Conservation (phyloP, 1,284 basidiomycete genomes). For the Meira nashicola region DNA sequence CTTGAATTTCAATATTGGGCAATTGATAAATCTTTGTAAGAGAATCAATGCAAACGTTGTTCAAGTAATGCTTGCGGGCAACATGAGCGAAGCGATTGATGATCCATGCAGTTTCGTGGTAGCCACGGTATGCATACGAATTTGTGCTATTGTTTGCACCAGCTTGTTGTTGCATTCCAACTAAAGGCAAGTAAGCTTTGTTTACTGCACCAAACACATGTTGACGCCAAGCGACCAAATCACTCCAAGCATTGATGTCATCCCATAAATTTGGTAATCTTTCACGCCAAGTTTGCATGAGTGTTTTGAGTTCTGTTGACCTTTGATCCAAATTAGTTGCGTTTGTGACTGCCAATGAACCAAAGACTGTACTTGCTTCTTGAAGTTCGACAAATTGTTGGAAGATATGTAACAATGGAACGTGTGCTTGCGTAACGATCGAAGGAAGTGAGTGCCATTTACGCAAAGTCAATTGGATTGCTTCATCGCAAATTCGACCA, state of each 20-base stretch:
- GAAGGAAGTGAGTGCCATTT: conserved; percentile 91
- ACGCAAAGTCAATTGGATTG: conserved; percentile 89
- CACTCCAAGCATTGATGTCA: conserved; percentile 98
- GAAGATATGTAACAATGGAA: conserved; percentile 93
- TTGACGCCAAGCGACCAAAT: conserved; percentile 95
- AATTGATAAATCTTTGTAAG: conserved; percentile 97
- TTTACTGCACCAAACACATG: conserved; percentile 89
- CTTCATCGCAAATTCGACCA: conserved; percentile 75
- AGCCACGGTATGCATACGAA: conserved; percentile 94
- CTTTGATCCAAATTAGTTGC: conserved; percentile 88
- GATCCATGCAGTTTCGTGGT: conserved; percentile 99
- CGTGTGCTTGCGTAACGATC: conserved; percentile 81
- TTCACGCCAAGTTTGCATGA: conserved; percentile 75
- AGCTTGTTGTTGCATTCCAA: conserved; percentile 55
- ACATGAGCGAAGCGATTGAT: conserved; percentile 99
- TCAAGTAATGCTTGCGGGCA: conserved; percentile 89
- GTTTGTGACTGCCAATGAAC: conserved; percentile 79
- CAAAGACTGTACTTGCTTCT: conserved; percentile 76
- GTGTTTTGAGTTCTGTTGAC: conserved; percentile 81
- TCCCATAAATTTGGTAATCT: conserved; percentile 92
- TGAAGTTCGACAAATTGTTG: conserved; percentile 98
- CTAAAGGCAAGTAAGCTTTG: conserved; percentile 85
- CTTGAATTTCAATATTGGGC: conserved; percentile 99
- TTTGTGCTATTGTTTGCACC: conserved; percentile 57
- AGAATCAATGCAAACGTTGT: conserved; percentile 91